These are phyloP conservation scores for Puccinia horiana DNA, from an alignment of 1,284 basidiomycete species.

Conservation along the genomic window DNA sequence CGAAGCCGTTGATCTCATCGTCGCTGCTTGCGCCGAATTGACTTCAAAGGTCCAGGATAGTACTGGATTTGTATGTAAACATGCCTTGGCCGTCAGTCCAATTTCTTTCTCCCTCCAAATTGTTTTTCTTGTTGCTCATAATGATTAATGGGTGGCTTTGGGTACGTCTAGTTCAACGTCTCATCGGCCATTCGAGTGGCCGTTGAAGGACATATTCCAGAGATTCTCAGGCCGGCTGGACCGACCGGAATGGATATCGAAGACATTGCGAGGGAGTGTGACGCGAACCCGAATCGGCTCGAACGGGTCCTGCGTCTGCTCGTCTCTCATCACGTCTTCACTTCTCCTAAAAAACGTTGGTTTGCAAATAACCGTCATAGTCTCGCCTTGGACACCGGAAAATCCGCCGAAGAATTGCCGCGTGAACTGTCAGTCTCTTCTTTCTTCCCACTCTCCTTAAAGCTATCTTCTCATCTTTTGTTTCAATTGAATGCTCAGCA, in stretches of 20 bases:
- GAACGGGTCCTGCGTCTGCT: slow-evolving; percentile 40
- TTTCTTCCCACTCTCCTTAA: background rate
- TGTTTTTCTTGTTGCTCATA: background rate
- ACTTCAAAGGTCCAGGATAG: slow-evolving; percentile 48
- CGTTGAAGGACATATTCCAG: slow-evolving; percentile 45
- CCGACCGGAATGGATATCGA: slow-evolving; percentile 30
- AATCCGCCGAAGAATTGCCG: slow-evolving; percentile 41
- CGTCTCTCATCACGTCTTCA: slow-evolving; percentile 48
- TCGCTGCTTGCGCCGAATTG: slow-evolving; percentile 46
- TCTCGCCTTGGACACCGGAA: slow-evolving; percentile 46
- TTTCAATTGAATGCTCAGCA: background rate
- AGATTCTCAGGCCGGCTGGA: slow-evolving; percentile 40
- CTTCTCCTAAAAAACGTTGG: slow-evolving; percentile 38
- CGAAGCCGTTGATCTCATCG: slow-evolving; percentile 47
- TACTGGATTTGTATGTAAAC: slow-evolving; percentile 44
- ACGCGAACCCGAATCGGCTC: slow-evolving; percentile 37
- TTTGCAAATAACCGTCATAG: slow-evolving; percentile 49
- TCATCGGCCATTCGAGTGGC: slow-evolving; percentile 48
- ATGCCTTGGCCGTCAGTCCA: slow-evolving; percentile 40
- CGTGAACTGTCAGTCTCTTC: slow-evolving; percentile 44
- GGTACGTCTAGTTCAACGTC: slow-evolving; percentile 44
- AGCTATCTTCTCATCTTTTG: too few species aligned
- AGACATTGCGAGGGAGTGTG: slow-evolving; percentile 29
- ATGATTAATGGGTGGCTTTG: background rate
- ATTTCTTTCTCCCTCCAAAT: background rate